A percentile compares a stretch with the other conserved stretches of the same genome.
phyloP scores from a whole-genome alignment of 805 yeast species.

The Candida jianshihensis region DNA sequence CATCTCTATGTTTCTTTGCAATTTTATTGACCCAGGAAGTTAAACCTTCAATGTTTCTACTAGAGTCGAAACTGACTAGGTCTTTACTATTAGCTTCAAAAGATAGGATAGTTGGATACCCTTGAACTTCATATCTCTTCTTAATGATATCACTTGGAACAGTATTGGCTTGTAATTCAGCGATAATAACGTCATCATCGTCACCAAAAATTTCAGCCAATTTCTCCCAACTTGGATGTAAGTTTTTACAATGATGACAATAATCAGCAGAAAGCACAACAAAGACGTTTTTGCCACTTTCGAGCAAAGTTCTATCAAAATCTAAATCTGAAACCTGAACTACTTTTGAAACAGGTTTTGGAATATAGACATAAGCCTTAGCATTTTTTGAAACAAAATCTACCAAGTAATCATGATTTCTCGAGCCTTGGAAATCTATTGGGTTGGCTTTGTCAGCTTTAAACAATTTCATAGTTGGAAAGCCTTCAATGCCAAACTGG shows the following conservation, averaged over 20 bases:
- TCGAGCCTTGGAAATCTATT: constrained; percentile 55
- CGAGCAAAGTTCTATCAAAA: constrained; percentile 30
- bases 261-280: constrained; percentile 43
- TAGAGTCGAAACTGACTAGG: constrained; percentile 26
- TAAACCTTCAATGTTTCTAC: constrained; percentile 41
- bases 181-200: constrained; percentile 34
- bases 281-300: constrained; percentile 19
- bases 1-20: constrained; percentile 28
- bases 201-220: constrained; percentile 38
- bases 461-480: constrained; percentile 86
- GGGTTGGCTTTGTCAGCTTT: constrained; percentile 67
- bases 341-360: constrained; percentile 16
- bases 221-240: constrained; percentile 40
- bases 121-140: constrained; percentile 32
- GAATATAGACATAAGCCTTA: constrained; percentile 25
- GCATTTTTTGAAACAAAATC: constrained; percentile 49
- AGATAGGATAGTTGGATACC: constrained; percentile 45
- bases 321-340: constrained; percentile 22
- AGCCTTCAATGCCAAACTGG: constrained; percentile 70
- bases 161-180: constrained; percentile 36
- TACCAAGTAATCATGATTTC: constrained; percentile 65
- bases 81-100: constrained; percentile 32
- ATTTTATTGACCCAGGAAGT: constrained; percentile 44
- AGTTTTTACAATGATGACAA: constrained; percentile 47
- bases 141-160: constrained; percentile 37